These are phyloP conservation scores for Tubosaeta brunneosetosa DNA, from an alignment of 768 basidiomycete genomes.

Conservation along the genomic window DNA sequence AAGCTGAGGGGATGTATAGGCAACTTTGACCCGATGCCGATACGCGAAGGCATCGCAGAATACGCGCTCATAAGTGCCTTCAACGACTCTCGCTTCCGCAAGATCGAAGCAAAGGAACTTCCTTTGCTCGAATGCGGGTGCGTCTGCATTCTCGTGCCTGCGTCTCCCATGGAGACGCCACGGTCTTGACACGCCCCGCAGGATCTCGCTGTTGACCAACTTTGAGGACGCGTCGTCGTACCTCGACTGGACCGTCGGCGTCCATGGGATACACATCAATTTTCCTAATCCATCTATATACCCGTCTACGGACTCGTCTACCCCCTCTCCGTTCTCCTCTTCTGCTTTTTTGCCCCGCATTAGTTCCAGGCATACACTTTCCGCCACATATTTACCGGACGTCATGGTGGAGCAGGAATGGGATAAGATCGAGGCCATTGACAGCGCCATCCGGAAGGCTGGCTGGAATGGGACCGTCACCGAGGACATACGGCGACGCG, in stretches of 20 bases:
- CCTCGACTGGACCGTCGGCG: constrained; percentile 90
- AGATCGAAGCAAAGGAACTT: constrained; percentile 74
- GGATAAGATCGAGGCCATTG: constrained; percentile 84
- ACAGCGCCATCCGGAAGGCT: constrained; percentile 90
- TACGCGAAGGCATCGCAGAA: constrained; percentile 76
- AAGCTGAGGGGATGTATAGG: constrained; percentile 92
- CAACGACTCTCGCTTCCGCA: constrained; percentile 79
- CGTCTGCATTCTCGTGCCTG: constrained; percentile 28
- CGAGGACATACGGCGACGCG: constrained; percentile 71
- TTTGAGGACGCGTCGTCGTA: constrained; percentile 83
- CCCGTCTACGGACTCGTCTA: constrained; percentile 41
- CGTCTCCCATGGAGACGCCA: background rate
- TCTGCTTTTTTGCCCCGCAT: constrained; percentile 53
- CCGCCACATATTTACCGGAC: constrained; percentile 91
- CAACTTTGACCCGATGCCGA: constrained; percentile 73
- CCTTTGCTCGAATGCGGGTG: constrained; percentile 83
- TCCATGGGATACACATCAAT: constrained; percentile 86
- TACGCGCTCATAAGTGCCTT: constrained; percentile 93
- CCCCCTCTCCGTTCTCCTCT: constrained; percentile 71
- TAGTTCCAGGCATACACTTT: constrained; percentile 56
- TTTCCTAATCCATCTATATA: constrained; percentile 77
- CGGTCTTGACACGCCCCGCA: constrained; percentile 27
- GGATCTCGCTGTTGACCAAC: constrained; percentile 89
- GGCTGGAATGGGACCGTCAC: constrained; percentile 82
- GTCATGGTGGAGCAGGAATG: constrained; percentile 93